Conservation (phyloP, 2,329 filamentous ascomycete genomes). For the Aspergillus brunneoviolaceus region DNA sequence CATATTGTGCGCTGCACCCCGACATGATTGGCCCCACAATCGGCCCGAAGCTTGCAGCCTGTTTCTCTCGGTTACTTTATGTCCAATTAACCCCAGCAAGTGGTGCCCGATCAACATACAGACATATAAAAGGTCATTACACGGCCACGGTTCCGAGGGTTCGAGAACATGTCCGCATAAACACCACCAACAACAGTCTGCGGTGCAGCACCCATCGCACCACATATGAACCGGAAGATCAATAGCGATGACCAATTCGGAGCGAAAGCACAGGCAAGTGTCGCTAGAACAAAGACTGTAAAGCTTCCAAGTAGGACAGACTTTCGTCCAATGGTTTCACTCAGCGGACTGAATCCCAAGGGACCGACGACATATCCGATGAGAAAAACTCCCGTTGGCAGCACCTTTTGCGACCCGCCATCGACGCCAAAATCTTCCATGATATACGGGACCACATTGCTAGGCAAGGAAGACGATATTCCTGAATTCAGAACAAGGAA, state of each 20-base stretch:
- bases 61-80: background rate
- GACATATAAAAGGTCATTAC: conserved; percentile 45
- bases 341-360: conserved; percentile 43
- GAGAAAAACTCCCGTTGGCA: conserved; percentile 40
- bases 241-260: conserved; percentile 43
- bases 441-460: conserved; percentile 39
- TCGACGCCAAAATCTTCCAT: conserved; percentile 33
- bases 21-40: conserved; percentile 47
- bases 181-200: conserved; percentile 47
- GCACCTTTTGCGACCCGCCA: conserved; percentile 29
- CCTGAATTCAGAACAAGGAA: conserved; percentile 40
- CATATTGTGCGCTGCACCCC: conserved; percentile 41
- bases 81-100: background rate
- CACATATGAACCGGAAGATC: conserved; percentile 46
- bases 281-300: conserved; percentile 40
- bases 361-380: conserved; percentile 44
- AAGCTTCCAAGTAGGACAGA: conserved; percentile 53
- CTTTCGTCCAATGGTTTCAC: conserved; percentile 43
- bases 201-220: conserved; percentile 43
- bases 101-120: conserved; percentile 19
- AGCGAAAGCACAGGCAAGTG: conserved; percentile 44
- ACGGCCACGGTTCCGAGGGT: conserved; percentile 38
- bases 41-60: conserved; percentile 42
- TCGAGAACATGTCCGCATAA: conserved; percentile 47
- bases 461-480: conserved; percentile 39